phyloP scores from a whole-genome alignment of 1,139 yeast species.

The Geotrichum histeridarum region DNA sequence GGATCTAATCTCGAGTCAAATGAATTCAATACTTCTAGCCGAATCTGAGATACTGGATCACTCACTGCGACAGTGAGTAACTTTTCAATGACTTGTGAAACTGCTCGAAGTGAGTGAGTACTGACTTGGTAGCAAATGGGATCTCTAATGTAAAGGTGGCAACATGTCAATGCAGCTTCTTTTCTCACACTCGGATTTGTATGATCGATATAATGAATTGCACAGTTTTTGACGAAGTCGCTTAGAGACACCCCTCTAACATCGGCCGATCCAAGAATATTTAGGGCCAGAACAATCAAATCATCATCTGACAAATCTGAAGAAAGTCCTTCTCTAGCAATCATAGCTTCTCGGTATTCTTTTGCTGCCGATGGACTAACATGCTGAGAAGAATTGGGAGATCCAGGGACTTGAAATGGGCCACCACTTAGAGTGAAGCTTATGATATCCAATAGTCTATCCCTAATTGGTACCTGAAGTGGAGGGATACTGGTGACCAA shows the following conservation, averaged over 20 bases:
- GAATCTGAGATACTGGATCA: constrained; percentile 78
- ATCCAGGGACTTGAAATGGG: constrained; percentile 79
- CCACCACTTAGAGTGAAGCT: constrained; percentile 79
- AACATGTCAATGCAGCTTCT: constrained; percentile 79
- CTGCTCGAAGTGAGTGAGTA: constrained; percentile 75
- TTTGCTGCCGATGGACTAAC: constrained; percentile 66
- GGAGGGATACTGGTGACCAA: constrained; percentile 76
- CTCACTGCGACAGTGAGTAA: constrained; percentile 81
- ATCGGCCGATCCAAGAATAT: constrained; percentile 68
- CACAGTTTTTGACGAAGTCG: constrained; percentile 82
- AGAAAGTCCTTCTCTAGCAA: constrained; percentile 52
- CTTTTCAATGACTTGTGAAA: constrained; percentile 77
- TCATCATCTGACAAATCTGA: constrained; percentile 44
- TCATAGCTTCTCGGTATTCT: constrained; percentile 70
- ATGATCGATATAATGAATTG: constrained; percentile 75
- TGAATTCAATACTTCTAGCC: constrained; percentile 71
- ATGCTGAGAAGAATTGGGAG: constrained; percentile 53
- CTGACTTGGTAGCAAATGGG: constrained; percentile 84
- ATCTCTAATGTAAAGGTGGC: constrained; percentile 71
- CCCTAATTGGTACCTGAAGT: constrained; percentile 65
- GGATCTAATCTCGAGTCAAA: constrained; percentile 78
- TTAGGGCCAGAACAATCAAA: constrained; percentile 60
- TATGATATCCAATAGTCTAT: constrained; percentile 64
- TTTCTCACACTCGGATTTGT: constrained; percentile 73
- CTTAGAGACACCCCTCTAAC: constrained; percentile 72